A percentile compares a stretch with the other conserved stretches of the same genome.
Evolutionary conservation across 306 rosid species (phyloP).

Genomic region (Vigna mungo): DNA sequence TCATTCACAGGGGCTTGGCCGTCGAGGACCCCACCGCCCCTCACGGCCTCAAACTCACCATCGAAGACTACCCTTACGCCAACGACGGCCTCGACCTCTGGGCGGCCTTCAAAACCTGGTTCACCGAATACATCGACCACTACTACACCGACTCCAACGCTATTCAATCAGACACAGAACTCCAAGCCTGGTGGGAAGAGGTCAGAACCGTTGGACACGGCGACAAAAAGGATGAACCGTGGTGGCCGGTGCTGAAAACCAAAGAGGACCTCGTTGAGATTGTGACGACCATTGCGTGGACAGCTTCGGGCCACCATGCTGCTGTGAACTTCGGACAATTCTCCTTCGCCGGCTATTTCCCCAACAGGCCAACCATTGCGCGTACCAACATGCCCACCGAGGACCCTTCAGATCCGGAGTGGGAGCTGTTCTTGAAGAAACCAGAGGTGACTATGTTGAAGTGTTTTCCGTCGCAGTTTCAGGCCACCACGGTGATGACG

Average conservation of each 20-base stretch:
- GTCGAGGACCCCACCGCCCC: slow-evolving; percentile 50
- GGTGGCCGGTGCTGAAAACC: slow-evolving; percentile 60
- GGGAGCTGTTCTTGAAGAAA: slow-evolving; percentile 42
- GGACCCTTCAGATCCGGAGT: slow-evolving; percentile 46
- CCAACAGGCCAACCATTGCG: slow-evolving; percentile 53
- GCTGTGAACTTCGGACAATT: slow-evolving; percentile 78
- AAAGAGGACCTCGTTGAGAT: slow-evolving; percentile 45
- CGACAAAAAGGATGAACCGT: slow-evolving; percentile 63
- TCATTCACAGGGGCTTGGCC: slow-evolving; percentile 74
- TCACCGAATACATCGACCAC: slow-evolving; percentile 49
- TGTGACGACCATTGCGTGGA: slow-evolving; percentile 54
- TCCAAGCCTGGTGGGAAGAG: slow-evolving; percentile 89
- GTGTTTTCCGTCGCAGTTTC: slow-evolving; percentile 55
- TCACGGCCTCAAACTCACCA: slow-evolving; percentile 54
- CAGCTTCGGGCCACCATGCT: slow-evolving; percentile 61
- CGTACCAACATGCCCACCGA: slow-evolving; percentile 51
- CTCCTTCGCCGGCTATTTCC: slow-evolving; percentile 54
- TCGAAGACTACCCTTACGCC: slow-evolving; percentile 64
- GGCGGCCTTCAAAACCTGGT: slow-evolving; percentile 53
- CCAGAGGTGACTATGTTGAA: slow-evolving; percentile 48
- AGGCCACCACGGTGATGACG: slow-evolving; percentile 51
- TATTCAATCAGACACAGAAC: slow-evolving; percentile 49
- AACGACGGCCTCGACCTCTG: slow-evolving; percentile 61
- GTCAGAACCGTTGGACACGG: slow-evolving; percentile 51
- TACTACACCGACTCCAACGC: slow-evolving; percentile 22